These are phyloP conservation scores for Cyclotella sp. DNA, from an alignment of 108 stramenopile genomes.

Conservation along the genomic window DNA sequence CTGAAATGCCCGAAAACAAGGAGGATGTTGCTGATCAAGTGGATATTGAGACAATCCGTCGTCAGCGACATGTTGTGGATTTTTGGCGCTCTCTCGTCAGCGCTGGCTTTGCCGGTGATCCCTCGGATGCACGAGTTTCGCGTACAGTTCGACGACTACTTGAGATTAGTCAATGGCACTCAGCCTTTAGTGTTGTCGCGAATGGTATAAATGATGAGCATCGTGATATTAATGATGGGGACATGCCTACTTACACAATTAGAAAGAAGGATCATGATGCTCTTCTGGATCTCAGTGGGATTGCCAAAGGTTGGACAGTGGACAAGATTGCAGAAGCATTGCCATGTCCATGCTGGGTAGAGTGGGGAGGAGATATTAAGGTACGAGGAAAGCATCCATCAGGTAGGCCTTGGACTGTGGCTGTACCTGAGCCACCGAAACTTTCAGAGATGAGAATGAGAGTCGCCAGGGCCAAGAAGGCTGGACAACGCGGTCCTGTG, in stretches of 20 bases:
- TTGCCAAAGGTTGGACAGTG: constrained; percentile 60
- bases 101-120: constrained; percentile 42
- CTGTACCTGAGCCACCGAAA: constrained; percentile 55
- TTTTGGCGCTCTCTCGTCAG: constrained; percentile 36
- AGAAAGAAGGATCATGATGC: constrained; percentile 49
- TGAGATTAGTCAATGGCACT: constrained; percentile 40
- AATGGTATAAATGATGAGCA: constrained; percentile 9
- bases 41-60: constrained; percentile 28
- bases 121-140: constrained; percentile 37
- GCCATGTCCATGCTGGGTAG: constrained; percentile 42
- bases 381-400: constrained; percentile 53
- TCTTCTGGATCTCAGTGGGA: constrained; percentile 51
- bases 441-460: constrained; percentile 28
- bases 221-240: not conserved
- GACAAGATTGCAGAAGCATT: constrained; percentile 52
- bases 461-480: constrained; percentile 18
- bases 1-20: constrained; percentile 13
- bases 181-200: constrained; percentile 40
- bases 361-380: constrained; percentile 63
- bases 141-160: constrained; percentile 35
- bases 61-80: constrained; percentile 32
- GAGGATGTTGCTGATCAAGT: not conserved
- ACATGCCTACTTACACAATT: constrained; percentile 6
- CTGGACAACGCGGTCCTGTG: constrained; percentile 36
- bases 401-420: constrained; percentile 52